Evolutionary conservation across 1,139 yeast genomes (phyloP).

Genomic region (Blastobotrys elegans): DNA sequence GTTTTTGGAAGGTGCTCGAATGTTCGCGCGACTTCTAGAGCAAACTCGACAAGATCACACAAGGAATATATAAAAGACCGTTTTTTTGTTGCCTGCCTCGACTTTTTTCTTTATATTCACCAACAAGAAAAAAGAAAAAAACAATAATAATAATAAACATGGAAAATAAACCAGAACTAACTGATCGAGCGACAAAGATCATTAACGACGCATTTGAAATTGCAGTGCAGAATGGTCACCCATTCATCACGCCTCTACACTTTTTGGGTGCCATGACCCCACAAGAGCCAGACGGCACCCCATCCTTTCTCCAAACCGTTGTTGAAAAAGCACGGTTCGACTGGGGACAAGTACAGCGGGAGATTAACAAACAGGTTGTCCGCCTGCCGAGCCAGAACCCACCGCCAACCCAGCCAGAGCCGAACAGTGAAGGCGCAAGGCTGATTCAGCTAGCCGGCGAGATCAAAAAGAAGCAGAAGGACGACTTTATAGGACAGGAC

Average conservation of each 20-base stretch:
- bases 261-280: conserved; percentile 89
- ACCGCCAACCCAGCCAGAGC: conserved; percentile 70
- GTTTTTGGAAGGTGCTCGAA: conserved; percentile 1
- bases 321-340: conserved; percentile 86
- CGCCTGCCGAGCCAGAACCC: conserved; percentile 85
- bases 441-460: conserved; percentile 65
- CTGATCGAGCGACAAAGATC: conserved; percentile 86
- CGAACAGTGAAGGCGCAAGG: conserved; percentile 66
- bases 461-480: conserved; percentile 83
- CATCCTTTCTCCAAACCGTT: conserved; percentile 74
- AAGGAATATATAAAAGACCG: neutral
- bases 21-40: conserved; percentile 2
- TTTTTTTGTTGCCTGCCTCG: neutral
- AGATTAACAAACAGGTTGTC: conserved; percentile 75
- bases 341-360: conserved; percentile 72
- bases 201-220: conserved; percentile 74
- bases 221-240: conserved; percentile 79
- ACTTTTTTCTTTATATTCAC: neutral
- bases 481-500: conserved; percentile 88
- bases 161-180: conserved; percentile 39
- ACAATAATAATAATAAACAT: neutral
- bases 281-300: conserved; percentile 61
- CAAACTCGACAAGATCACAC: neutral
- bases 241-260: conserved; percentile 82
- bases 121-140: neutral